Conservation (phyloP, 495 filamentous ascomycete genomes). For the Tuber indicum region DNA sequence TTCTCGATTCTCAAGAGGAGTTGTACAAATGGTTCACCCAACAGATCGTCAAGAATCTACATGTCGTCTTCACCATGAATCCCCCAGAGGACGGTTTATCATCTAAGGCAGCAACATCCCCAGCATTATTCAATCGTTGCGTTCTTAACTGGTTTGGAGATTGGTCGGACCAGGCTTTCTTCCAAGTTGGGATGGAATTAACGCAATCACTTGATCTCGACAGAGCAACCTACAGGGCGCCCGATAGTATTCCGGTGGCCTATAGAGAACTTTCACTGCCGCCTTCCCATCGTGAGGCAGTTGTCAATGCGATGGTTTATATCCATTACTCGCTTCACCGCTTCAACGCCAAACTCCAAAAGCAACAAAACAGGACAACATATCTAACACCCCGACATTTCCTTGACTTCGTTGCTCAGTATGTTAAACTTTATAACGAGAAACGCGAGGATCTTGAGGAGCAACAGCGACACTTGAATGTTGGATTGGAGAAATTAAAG, state of each 20-base stretch:
- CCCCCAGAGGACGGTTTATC: conserved; percentile 92
- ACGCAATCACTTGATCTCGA: conserved; percentile 94
- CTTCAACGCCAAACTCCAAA: conserved; percentile 81
- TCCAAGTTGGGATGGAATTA: conserved; percentile 93
- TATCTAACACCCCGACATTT: conserved; percentile 96
- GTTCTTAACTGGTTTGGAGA: conserved; percentile 99
- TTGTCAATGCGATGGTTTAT: conserved; percentile 97
- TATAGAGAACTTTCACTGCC: conserved; percentile 80
- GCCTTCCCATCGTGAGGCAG: conserved; percentile 77
- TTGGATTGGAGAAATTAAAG: conserved; percentile 93
- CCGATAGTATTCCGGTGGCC: conserved; percentile 83
- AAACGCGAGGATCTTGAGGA: conserved; percentile 98
- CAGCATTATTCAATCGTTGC: conserved; percentile 96
- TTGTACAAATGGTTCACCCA: conserved; percentile 99
- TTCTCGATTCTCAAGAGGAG: conserved; percentile 95
- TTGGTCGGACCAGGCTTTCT: conserved; percentile 98
- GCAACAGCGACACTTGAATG: conserved; percentile 94
- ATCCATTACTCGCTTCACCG: conserved; percentile 88
- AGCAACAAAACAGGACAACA: conserved; percentile 82
- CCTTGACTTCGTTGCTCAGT: conserved; percentile 95
- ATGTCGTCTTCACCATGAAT: conserved; percentile 99
- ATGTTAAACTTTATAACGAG: conserved; percentile 94
- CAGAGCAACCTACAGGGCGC: conserved; percentile 72
- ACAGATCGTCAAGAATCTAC: conserved; percentile 96
- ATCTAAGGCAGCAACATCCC: conserved; percentile 93